These are phyloP conservation scores for Albifimbria verrucaria DNA, from an alignment of 2,329 filamentous ascomycete genomes.

Conservation along the genomic window DNA sequence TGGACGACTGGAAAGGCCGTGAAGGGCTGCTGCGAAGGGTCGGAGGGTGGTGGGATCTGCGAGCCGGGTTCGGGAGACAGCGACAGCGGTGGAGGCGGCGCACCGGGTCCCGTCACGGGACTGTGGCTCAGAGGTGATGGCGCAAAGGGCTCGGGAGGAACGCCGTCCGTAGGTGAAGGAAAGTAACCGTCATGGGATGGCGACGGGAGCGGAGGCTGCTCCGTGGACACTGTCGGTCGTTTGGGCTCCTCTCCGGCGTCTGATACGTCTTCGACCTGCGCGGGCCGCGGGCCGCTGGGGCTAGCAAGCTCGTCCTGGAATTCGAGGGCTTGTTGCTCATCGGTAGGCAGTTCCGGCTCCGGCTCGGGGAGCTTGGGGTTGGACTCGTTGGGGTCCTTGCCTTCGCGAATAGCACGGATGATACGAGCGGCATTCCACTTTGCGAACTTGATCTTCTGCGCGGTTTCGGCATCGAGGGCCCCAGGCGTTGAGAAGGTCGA, in stretches of 20 bases:
- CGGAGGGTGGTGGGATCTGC: too few relatives aligned
- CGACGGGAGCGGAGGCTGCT: constrained; percentile 19
- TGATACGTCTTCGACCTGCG: constrained; percentile 51
- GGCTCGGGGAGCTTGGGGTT: constrained; percentile 68
- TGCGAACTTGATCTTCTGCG: constrained; percentile 89
- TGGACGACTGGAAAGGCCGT: constrained; percentile 17
- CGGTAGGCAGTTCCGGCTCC: constrained; percentile 32
- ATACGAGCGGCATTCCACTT: constrained; percentile 96
- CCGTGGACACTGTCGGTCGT: constrained; percentile 21
- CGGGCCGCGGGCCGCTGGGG: constrained; percentile 30
- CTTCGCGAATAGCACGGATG: constrained; percentile 83
- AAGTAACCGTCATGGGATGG: constrained; percentile 29
- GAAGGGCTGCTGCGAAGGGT: constrained; percentile 11
- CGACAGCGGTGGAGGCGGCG: too few relatives aligned
- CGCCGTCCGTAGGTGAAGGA: constrained; percentile 15
- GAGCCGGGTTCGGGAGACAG: too few relatives aligned
- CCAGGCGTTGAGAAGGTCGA: constrained; percentile 87
- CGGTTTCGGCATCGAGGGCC: constrained; percentile 70
- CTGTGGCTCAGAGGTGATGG: constrained; percentile 32
- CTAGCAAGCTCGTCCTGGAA: neutral
- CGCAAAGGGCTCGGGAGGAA: constrained; percentile 23
- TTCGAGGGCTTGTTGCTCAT: neutral
- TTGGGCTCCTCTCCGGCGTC: constrained; percentile 38
- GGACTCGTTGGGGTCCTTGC: constrained; percentile 85
- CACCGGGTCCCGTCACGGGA: constrained; percentile 13